Percentiles rank a stretch among this genome's conserved stretches.
These are phyloP conservation scores for Wallacemonas rigidus DNA, from an alignment of 208 protist species.

Conservation along the genomic window DNA sequence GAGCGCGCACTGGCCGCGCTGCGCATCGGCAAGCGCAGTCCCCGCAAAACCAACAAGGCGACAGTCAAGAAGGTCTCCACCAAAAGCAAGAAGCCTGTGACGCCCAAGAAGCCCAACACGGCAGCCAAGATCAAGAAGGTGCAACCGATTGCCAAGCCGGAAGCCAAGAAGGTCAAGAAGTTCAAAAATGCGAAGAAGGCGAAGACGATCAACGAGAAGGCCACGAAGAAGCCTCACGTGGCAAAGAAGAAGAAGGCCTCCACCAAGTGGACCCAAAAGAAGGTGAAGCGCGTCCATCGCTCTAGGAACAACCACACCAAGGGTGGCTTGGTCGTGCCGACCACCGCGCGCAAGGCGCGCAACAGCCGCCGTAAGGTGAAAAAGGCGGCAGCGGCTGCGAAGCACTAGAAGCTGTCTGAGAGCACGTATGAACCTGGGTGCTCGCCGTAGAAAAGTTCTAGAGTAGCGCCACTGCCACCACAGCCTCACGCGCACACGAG, in stretches of 20 bases:
- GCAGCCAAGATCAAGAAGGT: not conserved
- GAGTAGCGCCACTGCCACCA: too few species aligned
- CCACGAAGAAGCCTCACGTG: conserved; percentile 6
- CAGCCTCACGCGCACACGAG: not conserved
- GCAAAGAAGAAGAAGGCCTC: conserved; percentile 10
- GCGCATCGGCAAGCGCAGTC: not conserved
- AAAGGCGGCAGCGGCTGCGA: conserved; percentile 3
- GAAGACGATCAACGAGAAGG: conserved; percentile 3
- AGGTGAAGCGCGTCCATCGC: too few species aligned
- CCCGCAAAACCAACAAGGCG: not conserved
- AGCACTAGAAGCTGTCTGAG: conserved; percentile 4
- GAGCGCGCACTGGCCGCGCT: conserved; percentile 14
- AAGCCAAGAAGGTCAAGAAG: conserved; percentile 10
- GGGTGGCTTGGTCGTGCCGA: too few species aligned
- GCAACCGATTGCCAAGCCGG: not conserved
- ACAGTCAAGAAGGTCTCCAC: not conserved
- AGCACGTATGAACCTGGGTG: too few species aligned
- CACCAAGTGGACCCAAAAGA: not conserved
- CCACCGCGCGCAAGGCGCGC: conserved; percentile 1
- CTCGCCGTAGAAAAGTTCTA: too few species aligned
- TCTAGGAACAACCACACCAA: too few species aligned
- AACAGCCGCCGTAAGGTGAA: conserved; percentile 11
- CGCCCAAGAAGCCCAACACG: conserved; percentile 1
- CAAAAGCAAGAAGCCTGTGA: conserved; percentile 4
- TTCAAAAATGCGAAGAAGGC: conserved; percentile 1